phyloP scores from a whole-genome alignment of 805 yeast genomes.

The Saccharomycopsis sp. region DNA sequence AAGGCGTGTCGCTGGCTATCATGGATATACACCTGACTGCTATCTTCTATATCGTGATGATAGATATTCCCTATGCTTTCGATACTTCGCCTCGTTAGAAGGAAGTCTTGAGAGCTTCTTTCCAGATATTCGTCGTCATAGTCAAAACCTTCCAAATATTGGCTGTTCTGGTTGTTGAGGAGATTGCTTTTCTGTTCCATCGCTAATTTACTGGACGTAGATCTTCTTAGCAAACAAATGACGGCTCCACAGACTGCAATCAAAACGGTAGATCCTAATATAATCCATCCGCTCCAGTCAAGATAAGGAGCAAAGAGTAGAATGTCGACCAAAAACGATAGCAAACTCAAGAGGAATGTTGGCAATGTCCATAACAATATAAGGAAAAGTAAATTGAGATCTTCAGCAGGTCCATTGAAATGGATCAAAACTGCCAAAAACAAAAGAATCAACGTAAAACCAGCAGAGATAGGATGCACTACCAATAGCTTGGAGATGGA shows the following conservation, averaged over 20 bases:
- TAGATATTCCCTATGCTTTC: background rate
- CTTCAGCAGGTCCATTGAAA: conserved; percentile 30
- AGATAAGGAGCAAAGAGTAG: conserved; percentile 69
- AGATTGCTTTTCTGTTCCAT: conserved; percentile 11
- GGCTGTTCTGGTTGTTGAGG: conserved; percentile 10
- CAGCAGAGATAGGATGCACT: conserved; percentile 62
- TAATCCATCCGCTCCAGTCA: conserved; percentile 81
- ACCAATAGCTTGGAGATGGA: conserved; percentile 54
- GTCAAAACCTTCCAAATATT: background rate
- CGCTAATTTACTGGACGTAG: conserved; percentile 15
- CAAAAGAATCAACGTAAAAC: conserved; percentile 41
- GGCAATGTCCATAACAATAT: conserved; percentile 57
- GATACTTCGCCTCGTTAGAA: background rate
- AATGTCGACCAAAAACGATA: conserved; percentile 78
- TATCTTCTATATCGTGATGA: background rate
- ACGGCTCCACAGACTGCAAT: conserved; percentile 58
- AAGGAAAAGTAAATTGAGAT: conserved; percentile 40
- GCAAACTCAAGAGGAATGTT: conserved; percentile 58
- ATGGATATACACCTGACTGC: background rate
- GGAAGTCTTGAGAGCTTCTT: background rate
- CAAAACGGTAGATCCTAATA: conserved; percentile 60
- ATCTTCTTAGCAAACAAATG: conserved; percentile 64
- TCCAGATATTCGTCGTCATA: conserved; percentile 4
- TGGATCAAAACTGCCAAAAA: conserved; percentile 34
- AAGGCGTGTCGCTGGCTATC: background rate